These are phyloP conservation scores for Fraxinus pennsylvanica DNA, from an alignment of 257 asterid genomes.

Conservation along the genomic window DNA sequence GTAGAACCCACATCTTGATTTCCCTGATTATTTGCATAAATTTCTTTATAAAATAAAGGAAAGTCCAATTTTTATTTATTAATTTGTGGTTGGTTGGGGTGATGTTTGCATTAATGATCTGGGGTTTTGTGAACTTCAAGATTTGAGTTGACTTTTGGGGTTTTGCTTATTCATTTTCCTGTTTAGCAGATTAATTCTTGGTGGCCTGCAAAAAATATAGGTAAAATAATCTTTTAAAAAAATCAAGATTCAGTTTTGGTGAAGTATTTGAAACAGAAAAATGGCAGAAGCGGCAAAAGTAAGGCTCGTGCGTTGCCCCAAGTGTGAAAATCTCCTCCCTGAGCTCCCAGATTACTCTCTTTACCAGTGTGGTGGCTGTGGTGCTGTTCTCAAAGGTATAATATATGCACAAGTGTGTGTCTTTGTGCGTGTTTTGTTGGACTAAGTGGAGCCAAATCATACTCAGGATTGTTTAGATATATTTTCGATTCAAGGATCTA, in stretches of 20 bases:
- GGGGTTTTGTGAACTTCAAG: constrained; percentile 26
- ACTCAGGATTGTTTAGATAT: neutral
- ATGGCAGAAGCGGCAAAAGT: constrained; percentile 68
- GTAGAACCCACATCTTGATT: constrained; percentile 1
- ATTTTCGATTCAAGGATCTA: neutral
- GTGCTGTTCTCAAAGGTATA: constrained; percentile 82
- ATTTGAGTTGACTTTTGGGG: constrained; percentile 33
- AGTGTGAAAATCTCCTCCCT: constrained; percentile 83
- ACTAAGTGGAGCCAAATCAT: neutral
- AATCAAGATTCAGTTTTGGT: constrained; percentile 24
- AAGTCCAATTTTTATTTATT: neutral
- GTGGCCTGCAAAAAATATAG: constrained; percentile 18
- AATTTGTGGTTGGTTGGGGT: constrained; percentile 29
- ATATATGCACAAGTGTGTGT: constrained; percentile 1
- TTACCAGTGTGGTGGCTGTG: constrained; percentile 93
- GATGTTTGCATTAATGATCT: constrained; percentile 30
- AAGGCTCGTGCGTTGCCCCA: constrained; percentile 88
- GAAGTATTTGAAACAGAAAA: constrained; percentile 29
- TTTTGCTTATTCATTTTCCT: constrained; percentile 9
- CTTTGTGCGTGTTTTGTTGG: neutral
- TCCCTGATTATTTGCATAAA: neutral
- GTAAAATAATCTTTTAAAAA: neutral
- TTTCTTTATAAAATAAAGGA: neutral
- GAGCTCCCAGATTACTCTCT: constrained; percentile 80
- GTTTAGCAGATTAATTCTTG: constrained; percentile 31